Percentiles rank a stretch among this genome's conserved stretches.
phyloP scores from a whole-genome alignment of 805 yeast genomes.

The Yarrowia yakushimensis region DNA sequence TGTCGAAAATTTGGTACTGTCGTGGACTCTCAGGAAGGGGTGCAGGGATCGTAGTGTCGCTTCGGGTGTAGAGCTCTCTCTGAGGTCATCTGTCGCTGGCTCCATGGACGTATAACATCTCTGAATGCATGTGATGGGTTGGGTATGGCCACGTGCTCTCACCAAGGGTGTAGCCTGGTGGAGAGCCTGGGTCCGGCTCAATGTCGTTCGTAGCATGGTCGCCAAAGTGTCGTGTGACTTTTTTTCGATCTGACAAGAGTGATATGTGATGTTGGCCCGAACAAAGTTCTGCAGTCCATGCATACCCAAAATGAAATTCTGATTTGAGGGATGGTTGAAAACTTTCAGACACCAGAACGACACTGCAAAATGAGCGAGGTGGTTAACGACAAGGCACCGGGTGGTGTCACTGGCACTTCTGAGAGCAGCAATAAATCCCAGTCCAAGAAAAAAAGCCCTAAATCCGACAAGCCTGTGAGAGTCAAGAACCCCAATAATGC shows the following conservation, averaged over 20 bases:
- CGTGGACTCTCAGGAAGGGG: neutral
- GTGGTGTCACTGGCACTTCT: neutral
- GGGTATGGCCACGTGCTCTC: neutral
- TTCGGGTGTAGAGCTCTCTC: neutral
- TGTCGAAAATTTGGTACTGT: neutral
- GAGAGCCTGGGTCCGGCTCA: neutral
- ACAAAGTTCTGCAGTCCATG: constrained; percentile 4
- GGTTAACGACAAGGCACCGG: neutral
- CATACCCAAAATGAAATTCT: neutral
- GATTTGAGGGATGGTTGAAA: neutral
- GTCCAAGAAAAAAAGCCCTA: neutral
- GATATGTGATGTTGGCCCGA: neutral
- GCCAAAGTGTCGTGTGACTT: neutral
- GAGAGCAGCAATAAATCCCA: neutral
- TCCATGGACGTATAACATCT: neutral
- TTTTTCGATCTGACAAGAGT: neutral
- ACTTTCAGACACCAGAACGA: neutral
- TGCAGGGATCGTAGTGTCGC: neutral
- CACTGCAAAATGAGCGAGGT: neutral
- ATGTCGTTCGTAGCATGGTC: constrained; percentile 3
- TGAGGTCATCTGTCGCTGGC: neutral
- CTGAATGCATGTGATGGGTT: neutral
- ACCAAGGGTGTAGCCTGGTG: neutral
- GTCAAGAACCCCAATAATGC: constrained; percentile 1
- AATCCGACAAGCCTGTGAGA: neutral